Conservation (phyloP, 2,329 filamentous ascomycete species). For the Alternaria alternata region DNA sequence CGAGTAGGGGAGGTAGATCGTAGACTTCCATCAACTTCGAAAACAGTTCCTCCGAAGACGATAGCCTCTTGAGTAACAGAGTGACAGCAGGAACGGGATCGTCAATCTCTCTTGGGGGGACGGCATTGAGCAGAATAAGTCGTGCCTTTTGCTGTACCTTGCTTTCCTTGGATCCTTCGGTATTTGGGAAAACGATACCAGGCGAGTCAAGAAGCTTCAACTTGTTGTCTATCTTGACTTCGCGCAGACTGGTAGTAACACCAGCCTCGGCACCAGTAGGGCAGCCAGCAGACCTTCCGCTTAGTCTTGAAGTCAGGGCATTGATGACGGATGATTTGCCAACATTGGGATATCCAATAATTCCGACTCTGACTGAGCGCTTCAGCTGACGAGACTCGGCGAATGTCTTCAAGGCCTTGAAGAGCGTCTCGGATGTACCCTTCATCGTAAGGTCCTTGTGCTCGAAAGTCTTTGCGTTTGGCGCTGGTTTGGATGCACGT, state of each 20-base stretch:
- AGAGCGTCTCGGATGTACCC: conserved; percentile 82
- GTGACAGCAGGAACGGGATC: conserved; percentile 89
- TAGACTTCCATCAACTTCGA: conserved; percentile 84
- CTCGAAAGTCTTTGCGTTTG: conserved; percentile 90
- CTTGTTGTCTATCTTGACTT: conserved; percentile 94
- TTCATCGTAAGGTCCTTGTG: conserved; percentile 89
- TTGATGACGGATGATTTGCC: conserved; percentile 98
- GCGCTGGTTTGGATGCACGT: conserved; percentile 80
- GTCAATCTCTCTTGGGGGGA: conserved; percentile 92
- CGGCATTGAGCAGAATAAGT: conserved; percentile 85
- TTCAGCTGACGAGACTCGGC: conserved; percentile 84
- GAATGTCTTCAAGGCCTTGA: conserved; percentile 89
- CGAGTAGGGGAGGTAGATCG: conserved; percentile 79
- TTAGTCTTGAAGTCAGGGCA: conserved; percentile 80
- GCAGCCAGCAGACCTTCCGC: conserved; percentile 74
- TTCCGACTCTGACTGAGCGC: conserved; percentile 87
- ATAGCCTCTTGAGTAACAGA: conserved; percentile 82
- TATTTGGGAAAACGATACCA: conserved; percentile 89
- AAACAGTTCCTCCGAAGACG: conserved; percentile 75
- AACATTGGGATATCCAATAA: conserved; percentile 95
- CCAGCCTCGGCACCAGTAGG: conserved; percentile 91
- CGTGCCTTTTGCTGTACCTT: conserved; percentile 79
- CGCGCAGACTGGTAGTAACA: conserved; percentile 85
- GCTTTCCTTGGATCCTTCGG: conserved; percentile 56
- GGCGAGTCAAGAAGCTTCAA: conserved; percentile 93